Evolutionary conservation across 345 rosid species (phyloP), one percentile per base, ranked within the genome.

Genomic region (Lepidium aucheri): DNA sequence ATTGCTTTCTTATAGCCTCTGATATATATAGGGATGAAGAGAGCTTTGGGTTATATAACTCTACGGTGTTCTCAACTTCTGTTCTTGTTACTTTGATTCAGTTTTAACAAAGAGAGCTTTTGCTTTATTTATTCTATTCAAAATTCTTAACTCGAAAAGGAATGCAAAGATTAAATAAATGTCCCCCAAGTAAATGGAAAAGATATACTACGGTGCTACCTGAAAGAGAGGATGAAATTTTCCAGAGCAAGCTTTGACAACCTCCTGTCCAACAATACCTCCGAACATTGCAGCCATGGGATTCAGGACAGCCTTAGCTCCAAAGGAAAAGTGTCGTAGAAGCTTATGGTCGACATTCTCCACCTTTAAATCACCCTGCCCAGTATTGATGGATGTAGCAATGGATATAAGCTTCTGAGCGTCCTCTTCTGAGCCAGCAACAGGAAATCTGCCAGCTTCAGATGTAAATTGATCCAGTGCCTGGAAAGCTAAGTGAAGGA

Each of bases 201-300:
- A 9, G 4, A 60, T n/a, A 49, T 55, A 63, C 26, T 30, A n/a
- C n/a, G 3, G 3, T 3, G 2, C 1, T 1, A 88, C 99, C 97
- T 94, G 99, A 70, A 76, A 85, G 45, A 94, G 89, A 16, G 99
- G 99, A 77, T 94, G 99, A 46, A 94, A 94, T 77, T 94, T 94
- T 61, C 95, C 96, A 64, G 99, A 88, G 81, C 99, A 94, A 49
- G 99, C 99, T 78, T 94, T 94, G 39, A 94, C 89, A 85, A 91
- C 90, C 68, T 94, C 99, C 76, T 94, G 99, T 49, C 97, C 99
- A 53, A 94, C 97, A 63, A 94, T 80, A 42, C 99, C 99, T 53
- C 99, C 99, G 76, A 94, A 94, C 96, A 94, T 90, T 44, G 99
- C 99, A 70, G 97, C 99, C 97, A 94, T 94, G 39, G 99, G 99